Evolutionary conservation across 2,329 filamentous ascomycete genomes (phyloP), one percentile per base, ranked within the genome.

Genomic region (Geosmithia putterillii): DNA sequence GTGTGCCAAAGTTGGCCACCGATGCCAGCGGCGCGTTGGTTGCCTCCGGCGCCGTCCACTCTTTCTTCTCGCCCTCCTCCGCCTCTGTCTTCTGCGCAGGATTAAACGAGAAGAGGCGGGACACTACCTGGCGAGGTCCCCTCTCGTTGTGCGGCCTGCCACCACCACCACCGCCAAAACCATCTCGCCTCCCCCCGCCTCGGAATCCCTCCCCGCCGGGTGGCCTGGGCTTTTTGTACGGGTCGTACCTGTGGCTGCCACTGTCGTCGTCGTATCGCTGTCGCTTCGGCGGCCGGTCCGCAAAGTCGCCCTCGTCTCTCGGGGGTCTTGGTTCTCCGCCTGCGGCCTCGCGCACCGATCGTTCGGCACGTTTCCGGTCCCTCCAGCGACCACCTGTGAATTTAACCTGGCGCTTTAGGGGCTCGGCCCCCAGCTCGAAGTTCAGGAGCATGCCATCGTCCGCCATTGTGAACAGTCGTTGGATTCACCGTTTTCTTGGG

Each of bases 371-470:
- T 47, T 90, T 73, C 48, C 92, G 77, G 58, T 95, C 89, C 57
- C 85, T 83, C 92, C 92, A 98, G 53, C 79, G 77, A n/a, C 92
- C 92, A 52, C 92, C 92, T 59, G 84, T 92, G 62, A 94, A 86
- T 51, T 72, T 79, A 47, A 74, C 67, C 12, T 43, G 66, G 6
- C 74, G 69, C 47, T 80, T 73, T 43, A 86, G 59, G 12, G 83
- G 74, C 17, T 69, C 74, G 47, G 86, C 79, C 22, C 77, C 74
- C 45, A 95, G 69, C 53, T 87, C 81, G 59, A 96, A 95, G 55
- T 96, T 96, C 58, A 96, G 70, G 45, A 95, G 75, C 78, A 98
- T 84, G 52, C 88, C 88, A 79, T 94, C 86, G 69, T 96, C 89
- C 42, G 86, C 86, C 89, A 96, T 95, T 47, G 46, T 57, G 46